Evolutionary conservation across 257 asterid species (phyloP).

Genomic region (Lycium ferocissimum): DNA sequence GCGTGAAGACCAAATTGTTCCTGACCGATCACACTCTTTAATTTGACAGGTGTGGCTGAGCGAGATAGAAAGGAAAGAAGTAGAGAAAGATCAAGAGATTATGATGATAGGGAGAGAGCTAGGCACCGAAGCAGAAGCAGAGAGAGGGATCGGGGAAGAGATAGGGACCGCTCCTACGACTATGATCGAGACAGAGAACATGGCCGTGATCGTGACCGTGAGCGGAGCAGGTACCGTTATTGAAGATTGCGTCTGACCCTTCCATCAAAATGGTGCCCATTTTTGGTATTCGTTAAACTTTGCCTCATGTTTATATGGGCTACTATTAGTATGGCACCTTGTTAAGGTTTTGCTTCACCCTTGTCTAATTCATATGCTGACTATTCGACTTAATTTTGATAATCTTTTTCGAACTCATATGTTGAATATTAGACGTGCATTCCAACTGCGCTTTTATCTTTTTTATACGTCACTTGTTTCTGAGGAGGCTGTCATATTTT

Average conservation of each 20-base stretch:
- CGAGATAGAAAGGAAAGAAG: constrained; percentile 70
- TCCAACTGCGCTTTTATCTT: neutral
- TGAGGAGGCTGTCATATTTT: neutral
- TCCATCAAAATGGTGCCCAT: neutral
- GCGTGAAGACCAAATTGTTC: neutral
- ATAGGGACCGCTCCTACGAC: constrained; percentile 64
- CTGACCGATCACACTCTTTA: constrained; percentile 18
- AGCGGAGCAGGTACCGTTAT: constrained; percentile 27
- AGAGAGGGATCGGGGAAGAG: constrained; percentile 70
- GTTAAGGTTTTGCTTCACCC: neutral
- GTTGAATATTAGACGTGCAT: constrained; percentile 19
- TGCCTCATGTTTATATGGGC: neutral
- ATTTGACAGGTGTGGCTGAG: constrained; percentile 54
- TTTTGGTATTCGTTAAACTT: constrained; percentile 7
- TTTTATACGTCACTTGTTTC: neutral
- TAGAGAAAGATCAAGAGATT: constrained; percentile 75
- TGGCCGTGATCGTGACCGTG: constrained; percentile 54
- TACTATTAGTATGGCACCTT: constrained; percentile 8
- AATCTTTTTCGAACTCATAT: neutral
- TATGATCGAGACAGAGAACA: constrained; percentile 76
- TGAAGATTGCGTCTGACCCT: neutral
- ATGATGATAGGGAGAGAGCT: constrained; percentile 72
- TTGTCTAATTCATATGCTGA: constrained; percentile 12
- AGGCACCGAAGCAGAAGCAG: constrained; percentile 70
- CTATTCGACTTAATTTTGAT: constrained; percentile 1